These are phyloP conservation scores for Russula lepida DNA, from an alignment of 768 basidiomycete species.

Conservation along the genomic window DNA sequence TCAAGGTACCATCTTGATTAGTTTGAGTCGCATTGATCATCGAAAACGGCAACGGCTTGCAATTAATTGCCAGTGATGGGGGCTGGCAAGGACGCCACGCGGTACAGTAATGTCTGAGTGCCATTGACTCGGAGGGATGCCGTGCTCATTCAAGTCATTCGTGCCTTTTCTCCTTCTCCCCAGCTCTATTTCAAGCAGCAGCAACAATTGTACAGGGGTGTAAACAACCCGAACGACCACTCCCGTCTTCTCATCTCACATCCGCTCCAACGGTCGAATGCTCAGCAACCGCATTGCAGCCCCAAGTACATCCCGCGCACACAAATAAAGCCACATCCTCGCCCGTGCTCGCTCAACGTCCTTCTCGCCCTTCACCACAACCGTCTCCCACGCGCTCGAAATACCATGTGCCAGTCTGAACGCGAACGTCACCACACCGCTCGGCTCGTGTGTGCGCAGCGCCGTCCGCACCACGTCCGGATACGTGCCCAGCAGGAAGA, in stretches of 20 bases:
- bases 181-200: too few relatives aligned
- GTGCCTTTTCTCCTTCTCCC: not conserved
- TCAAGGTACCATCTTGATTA: too few relatives aligned
- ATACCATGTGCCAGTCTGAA: constrained; percentile 85
- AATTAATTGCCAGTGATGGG: too few relatives aligned
- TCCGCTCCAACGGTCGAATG: constrained; percentile 83
- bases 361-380: constrained; percentile 76
- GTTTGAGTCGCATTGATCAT: too few relatives aligned
- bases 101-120: too few relatives aligned
- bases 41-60: too few relatives aligned
- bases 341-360: constrained; percentile 74
- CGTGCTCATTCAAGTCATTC: not conserved
- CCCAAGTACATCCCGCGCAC: constrained; percentile 83
- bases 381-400: constrained; percentile 85
- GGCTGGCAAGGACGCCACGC: too few relatives aligned
- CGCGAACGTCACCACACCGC: constrained; percentile 83
- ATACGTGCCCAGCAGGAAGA: constrained; percentile 80
- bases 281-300: constrained; percentile 83
- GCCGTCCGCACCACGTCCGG: constrained; percentile 88
- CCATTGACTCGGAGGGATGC: too few relatives aligned
- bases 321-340: constrained; percentile 81
- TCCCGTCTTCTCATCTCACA: constrained; percentile 40
- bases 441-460: constrained; percentile 78
- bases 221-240: not conserved
- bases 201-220: not conserved